phyloP scores from a whole-genome alignment of 2,329 filamentous ascomycete species.

The Alternaria dauci region DNA sequence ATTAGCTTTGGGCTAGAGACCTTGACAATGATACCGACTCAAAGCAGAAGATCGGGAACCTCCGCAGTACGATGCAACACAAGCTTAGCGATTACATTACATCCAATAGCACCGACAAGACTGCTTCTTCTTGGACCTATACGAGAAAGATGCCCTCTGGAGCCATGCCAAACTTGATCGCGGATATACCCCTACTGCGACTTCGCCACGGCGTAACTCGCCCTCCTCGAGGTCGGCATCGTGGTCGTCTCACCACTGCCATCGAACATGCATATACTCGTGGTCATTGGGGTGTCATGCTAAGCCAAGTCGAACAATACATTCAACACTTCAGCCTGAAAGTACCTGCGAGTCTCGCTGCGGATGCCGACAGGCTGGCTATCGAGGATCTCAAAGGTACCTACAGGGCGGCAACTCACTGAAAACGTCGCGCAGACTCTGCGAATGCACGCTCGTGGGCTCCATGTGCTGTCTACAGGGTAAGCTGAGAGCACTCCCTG shows the following conservation, averaged over 20 bases:
- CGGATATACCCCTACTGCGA: not conserved
- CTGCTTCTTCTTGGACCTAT: not conserved
- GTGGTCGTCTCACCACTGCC: constrained; percentile 1
- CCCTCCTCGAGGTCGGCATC: not conserved
- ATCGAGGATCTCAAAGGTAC: not conserved
- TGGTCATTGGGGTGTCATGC: not conserved
- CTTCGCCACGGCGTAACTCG: not conserved
- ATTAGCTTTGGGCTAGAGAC: not conserved
- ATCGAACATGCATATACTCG: not conserved
- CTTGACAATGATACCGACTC: not conserved
- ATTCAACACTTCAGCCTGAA: not conserved
- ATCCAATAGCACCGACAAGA: not conserved
- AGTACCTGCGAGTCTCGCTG: not conserved
- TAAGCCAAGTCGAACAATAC: not conserved
- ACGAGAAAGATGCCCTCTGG: not conserved
- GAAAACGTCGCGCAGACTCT: not conserved
- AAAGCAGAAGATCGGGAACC: not conserved
- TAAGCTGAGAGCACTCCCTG: not conserved
- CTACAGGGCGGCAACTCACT: not conserved
- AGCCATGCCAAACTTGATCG: not conserved
- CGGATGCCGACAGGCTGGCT: not conserved
- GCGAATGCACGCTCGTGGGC: too few relatives aligned
- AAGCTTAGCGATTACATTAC: too few relatives aligned
- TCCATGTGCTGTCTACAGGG: not conserved
- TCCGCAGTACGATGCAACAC: too few relatives aligned